phyloP scores from a whole-genome alignment of 2,329 filamentous ascomycete genomes.

The Drechslera avenae region DNA sequence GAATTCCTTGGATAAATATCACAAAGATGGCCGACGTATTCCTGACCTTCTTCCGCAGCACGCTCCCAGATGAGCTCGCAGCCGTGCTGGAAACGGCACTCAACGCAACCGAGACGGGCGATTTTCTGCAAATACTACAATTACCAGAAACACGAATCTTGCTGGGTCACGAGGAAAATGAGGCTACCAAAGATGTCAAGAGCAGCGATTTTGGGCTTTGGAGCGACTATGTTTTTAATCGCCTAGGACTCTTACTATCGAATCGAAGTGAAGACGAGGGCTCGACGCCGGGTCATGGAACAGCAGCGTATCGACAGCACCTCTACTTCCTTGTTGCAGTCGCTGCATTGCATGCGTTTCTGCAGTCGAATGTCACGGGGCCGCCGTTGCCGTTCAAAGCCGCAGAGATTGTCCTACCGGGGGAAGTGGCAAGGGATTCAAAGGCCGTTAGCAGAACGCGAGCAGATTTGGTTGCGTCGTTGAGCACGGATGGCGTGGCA shows the following conservation, averaged over 20 bases:
- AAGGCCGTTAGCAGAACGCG: constrained; percentile 47
- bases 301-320: constrained; percentile 48
- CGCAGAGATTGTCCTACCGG: constrained; percentile 56
- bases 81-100: constrained; percentile 46
- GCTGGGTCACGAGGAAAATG: constrained; percentile 48
- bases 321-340: constrained; percentile 64
- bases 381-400: constrained; percentile 71
- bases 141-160: constrained; percentile 48
- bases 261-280: constrained; percentile 33
- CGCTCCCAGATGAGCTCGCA: constrained; percentile 51
- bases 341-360: constrained; percentile 75
- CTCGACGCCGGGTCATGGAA: constrained; percentile 33
- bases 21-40: constrained; percentile 52
- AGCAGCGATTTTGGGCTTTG: constrained; percentile 47
- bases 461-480: constrained; percentile 66
- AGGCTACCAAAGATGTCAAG: constrained; percentile 37
- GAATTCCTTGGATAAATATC: not conserved
- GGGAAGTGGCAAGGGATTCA: constrained; percentile 49
- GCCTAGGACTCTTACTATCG: constrained; percentile 47
- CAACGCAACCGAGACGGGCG: constrained; percentile 49
- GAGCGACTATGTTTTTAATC: constrained; percentile 54
- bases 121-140: constrained; percentile 50
- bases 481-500: constrained; percentile 83
- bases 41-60: constrained; percentile 48
- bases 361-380: constrained; percentile 87